Base-by-base conservation (phyloP, 2,329 filamentous ascomycete genomes). In the Aspergillus costaricaensis region DNA sequence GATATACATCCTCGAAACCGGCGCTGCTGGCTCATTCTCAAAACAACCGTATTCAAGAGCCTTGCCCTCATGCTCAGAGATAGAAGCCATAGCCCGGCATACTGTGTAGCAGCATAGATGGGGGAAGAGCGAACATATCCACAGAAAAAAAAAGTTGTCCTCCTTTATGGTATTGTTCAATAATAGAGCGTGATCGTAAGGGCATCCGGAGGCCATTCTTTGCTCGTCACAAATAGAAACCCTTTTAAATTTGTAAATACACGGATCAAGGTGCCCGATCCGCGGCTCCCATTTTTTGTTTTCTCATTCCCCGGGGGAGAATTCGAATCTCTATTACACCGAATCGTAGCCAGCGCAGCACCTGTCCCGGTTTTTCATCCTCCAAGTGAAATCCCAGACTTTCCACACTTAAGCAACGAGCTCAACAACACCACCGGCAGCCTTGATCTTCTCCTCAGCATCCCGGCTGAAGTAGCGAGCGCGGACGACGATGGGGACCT, bases 391-490 rank as follows among this genome's bases (percentile, higher is more conserved):
- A 67, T 61, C 65, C 63, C 57, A 62, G 56, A 60, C 65, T 43
- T 36, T 67, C 62, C 68, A 67, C 72, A 70, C 76, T 86, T 90
- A 97, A 83, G 92, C 93, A 77, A 97, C 91, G 80, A 97, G 87
- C 87, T 97, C 92, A 76, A 96, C 85, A 77, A 96, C 91, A 83
- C 94, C 94, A 81, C 95, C 95, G 76, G 93, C 94, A 82, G 95
- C 92, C 80, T 91, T 96, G 83, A 99, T 97, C 91, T 99, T 99
- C 85, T 91, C 86, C 90, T 99, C 95, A 72, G 95, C 95, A 81
- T 96, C 89, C 80, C 91, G 90, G 86, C 89, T 92, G 83, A 99
- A 91, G 86, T 92, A 98, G 80, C 95, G 86, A 73, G 95, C 94
- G 79, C 91, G 91, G 71, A 99, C 93, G 76, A 99, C 91, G 75